Conservation (phyloP, 129 eudicot genomes). For the Escallonia herrerae region DNA sequence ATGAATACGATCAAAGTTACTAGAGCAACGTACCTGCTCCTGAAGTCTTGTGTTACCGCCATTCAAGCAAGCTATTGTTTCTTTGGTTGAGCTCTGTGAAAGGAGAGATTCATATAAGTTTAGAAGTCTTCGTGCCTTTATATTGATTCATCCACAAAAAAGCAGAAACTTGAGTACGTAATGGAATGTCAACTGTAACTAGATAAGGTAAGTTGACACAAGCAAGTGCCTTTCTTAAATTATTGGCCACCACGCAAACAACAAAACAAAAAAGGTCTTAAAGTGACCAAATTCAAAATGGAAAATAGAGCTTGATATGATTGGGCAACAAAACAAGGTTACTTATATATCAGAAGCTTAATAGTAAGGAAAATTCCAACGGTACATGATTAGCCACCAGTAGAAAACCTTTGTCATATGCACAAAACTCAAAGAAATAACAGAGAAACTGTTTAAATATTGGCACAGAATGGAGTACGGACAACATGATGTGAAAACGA, state of each 20-base stretch:
- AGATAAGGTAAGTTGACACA: neutral
- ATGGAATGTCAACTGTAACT: neutral
- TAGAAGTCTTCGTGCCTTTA: neutral
- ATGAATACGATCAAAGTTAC: neutral
- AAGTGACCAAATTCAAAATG: no score
- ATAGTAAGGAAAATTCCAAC: neutral
- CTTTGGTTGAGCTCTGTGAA: conserved; percentile 36
- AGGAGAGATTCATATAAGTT: conserved; percentile 6
- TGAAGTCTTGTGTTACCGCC: conserved; percentile 41
- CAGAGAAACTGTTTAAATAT: no score
- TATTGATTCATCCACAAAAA: neutral
- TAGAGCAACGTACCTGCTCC: conserved; percentile 44
- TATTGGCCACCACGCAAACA: neutral
- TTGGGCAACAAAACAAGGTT: neutral
- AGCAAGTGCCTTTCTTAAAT: neutral
- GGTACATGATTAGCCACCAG: neutral
- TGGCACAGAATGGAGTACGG: no score
- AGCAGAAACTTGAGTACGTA: neutral
- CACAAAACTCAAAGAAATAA: neutral
- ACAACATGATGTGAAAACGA: no score
- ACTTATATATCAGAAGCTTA: neutral
- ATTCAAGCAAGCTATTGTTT: conserved; percentile 43
- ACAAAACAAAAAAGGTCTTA: no score
- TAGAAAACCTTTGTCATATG: neutral
- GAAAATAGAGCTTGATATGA: neutral